Conservation (phyloP, 495 filamentous ascomycete species). For the Aspergillus bridgeri region DNA sequence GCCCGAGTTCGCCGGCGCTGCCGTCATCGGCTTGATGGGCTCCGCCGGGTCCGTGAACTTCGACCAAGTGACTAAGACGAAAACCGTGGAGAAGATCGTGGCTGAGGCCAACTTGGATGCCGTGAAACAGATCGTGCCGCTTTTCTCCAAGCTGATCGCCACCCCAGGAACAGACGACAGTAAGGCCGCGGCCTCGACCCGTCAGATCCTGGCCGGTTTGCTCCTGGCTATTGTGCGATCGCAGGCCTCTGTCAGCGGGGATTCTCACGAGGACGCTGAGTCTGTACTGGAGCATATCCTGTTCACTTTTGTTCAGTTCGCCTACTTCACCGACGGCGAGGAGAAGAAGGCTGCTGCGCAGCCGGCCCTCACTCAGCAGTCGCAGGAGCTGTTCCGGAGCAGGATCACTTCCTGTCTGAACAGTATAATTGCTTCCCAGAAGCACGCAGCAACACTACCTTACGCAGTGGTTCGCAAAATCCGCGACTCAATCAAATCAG, state of each 20-base stretch:
- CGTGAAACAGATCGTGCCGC: constrained; percentile 37
- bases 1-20: constrained; percentile 53
- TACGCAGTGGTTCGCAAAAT: constrained; percentile 53
- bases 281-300: constrained; percentile 38
- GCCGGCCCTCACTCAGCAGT: constrained; percentile 53
- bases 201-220: constrained; percentile 47
- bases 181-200: constrained; percentile 42
- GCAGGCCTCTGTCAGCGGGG: constrained; percentile 34
- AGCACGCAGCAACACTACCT: constrained; percentile 47
- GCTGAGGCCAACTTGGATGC: constrained; percentile 53
- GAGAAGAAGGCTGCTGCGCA: constrained; percentile 25
- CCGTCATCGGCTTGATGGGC: constrained; percentile 64
- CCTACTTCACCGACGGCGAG: constrained; percentile 36
- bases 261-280: constrained; percentile 30
- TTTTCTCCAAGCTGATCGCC: constrained; percentile 40
- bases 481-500: constrained; percentile 38
- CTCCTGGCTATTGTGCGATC: constrained; percentile 43
- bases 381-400: constrained; percentile 65
- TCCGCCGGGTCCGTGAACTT: constrained; percentile 72
- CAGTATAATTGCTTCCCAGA: constrained; percentile 62
- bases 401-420: constrained; percentile 65
- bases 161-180: constrained; percentile 39
- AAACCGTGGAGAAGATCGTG: constrained; percentile 77
- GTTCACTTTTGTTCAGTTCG: constrained; percentile 40
- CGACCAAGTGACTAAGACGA: constrained; percentile 82